phyloP scores from a whole-genome alignment of 192 early-diverging fungal species.

The Coemansia sp. region DNA sequence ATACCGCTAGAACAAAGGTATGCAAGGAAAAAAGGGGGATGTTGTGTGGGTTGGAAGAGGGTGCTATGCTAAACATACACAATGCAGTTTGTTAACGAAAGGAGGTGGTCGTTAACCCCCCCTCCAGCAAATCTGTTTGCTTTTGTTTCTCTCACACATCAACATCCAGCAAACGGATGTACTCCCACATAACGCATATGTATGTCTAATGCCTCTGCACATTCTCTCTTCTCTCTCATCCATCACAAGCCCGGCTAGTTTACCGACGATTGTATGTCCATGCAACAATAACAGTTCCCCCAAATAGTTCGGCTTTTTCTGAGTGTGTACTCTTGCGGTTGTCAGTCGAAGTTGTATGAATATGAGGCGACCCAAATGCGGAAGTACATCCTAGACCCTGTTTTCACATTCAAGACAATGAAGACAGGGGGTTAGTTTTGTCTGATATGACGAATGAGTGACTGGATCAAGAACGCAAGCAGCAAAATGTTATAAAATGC shows the following conservation, averaged over 20 bases:
- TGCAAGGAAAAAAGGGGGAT: background rate
- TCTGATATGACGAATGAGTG: background rate
- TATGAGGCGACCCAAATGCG: background rate
- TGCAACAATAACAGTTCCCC: background rate
- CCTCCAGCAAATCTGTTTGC: background rate
- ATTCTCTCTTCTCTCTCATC: background rate
- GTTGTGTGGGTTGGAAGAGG: background rate
- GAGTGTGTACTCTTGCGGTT: slow-evolving; percentile 2
- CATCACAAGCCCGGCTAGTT: background rate
- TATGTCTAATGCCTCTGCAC: background rate
- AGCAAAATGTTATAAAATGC: background rate
- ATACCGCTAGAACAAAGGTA: slow-evolving; percentile 2
- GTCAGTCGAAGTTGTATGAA: background rate
- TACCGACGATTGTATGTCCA: background rate
- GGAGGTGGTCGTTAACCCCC: background rate
- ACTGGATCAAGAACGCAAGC: background rate
- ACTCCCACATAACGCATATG: background rate
- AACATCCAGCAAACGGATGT: background rate
- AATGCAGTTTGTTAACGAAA: background rate
- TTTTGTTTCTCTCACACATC: background rate
- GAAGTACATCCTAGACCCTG: background rate
- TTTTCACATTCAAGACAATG: background rate
- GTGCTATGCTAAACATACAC: background rate
- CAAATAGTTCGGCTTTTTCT: background rate
- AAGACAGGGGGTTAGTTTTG: background rate